A percentile compares a stretch with the other conserved stretches of the same genome.
phyloP scores from a whole-genome alignment of 164 flowering plant genomes.

The Piper longum region DNA sequence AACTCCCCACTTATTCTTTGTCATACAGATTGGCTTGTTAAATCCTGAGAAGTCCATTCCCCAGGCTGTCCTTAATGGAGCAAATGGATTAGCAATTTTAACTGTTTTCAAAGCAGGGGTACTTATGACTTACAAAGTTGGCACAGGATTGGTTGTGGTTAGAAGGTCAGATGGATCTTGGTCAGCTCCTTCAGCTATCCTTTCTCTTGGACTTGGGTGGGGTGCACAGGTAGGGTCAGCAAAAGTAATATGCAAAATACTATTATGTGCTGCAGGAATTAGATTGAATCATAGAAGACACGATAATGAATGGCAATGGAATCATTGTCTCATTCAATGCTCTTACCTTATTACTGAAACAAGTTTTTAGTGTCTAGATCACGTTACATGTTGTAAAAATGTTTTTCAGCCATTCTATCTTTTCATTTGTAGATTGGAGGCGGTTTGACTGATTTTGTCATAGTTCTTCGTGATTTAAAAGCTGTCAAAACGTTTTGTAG shows the following conservation, averaged over 20 bases:
- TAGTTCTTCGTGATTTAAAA: conserved; percentile 69
- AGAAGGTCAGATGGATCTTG: conserved; percentile 84
- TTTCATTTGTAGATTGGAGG: conserved; percentile 58
- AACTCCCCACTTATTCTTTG: neutral
- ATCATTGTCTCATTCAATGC: neutral
- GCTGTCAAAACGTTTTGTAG: conserved; percentile 97
- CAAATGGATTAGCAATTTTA: conserved; percentile 74
- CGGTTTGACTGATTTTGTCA: conserved; percentile 81
- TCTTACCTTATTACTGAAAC: too few relatives aligned
- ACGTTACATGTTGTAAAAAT: neutral
- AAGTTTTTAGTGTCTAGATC: too few relatives aligned
- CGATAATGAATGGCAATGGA: too few relatives aligned
- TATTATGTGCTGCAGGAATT: neutral
- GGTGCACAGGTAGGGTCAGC: conserved; percentile 67
- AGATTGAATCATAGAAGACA: neutral
- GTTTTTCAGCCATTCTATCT: neutral
- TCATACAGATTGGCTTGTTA: conserved; percentile 24
- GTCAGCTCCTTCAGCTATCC: conserved; percentile 95
- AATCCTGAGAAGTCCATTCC: conserved; percentile 85
- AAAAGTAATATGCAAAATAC: neutral
- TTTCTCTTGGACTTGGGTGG: conserved; percentile 86
- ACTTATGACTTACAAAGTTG: conserved; percentile 68
- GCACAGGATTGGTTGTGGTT: conserved; percentile 94
- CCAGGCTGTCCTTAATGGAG: conserved; percentile 59
- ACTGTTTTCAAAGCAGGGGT: conserved; percentile 87